Base-by-base conservation (phyloP, 495 filamentous ascomycete genomes). In the Aspergillus steynii region DNA sequence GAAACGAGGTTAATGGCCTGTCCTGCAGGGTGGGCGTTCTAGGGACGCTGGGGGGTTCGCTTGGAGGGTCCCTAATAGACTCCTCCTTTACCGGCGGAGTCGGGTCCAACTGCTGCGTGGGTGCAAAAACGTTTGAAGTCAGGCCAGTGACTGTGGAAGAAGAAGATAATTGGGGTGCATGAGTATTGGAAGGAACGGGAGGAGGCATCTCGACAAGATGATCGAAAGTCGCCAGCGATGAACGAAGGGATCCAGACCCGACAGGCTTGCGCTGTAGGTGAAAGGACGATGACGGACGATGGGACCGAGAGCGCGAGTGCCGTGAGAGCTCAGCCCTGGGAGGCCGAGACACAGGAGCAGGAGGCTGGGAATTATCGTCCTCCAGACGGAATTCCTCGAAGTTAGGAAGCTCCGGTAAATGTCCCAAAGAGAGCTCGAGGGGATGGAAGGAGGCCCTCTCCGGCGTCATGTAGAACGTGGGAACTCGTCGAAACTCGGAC, bases 351-450 rank as follows among this genome's bases (percentile, higher is more conserved):
- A 68, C 48, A n/a, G 61, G 65, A 20, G 7, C 42, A 29, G 55
- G 46, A 50, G n/a, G 25, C 51, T 62, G 65, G 28, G 62, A 64
- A 20, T 20, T 50, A 12, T 63, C 59, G 0, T 70, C 68, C 7
- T 71, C 65, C 2, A 74, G 20, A 9, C 66, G 58, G 46, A 76
- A 79, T 4, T 65, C 53, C 10, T 76, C 73, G 59, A 84, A 84
- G 9, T 68, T 67, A 32, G 80, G 81, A 46, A 84, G 74, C 29
- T 79, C 73, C 14, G 92, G 91, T 9, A 96, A 77, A 50, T 81
- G 82, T 67, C 88, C 85, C 29, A 96, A 90, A 74, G 84, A 91
- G 53, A 96, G 79, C 73, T 94, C 85, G 45, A 95, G 78, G 10
- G 90, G 89, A 42, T 83, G 82, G 71, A 91, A 92, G 15, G 80